Base-by-base conservation (phyloP, 2,329 filamentous ascomycete species). In the Aspergillus costaricaensis region DNA sequence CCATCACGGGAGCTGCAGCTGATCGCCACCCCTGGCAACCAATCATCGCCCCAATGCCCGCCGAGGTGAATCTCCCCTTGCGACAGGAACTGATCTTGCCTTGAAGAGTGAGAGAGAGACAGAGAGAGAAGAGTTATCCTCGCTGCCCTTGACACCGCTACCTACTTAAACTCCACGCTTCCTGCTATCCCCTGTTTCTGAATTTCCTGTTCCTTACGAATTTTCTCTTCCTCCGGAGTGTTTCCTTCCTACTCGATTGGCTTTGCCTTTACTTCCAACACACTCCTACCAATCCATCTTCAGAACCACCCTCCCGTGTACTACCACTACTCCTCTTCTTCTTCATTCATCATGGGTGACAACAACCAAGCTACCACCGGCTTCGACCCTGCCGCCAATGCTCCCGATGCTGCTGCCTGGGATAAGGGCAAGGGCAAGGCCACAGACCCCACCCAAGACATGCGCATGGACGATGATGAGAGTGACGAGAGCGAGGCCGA, bases 341-440 rank as follows among this genome's bases (percentile, higher is more conserved):
- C 32, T 36, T 36, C 32, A 36, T 36, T 36, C 67, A 73, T 53
- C 57, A 78, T 77, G 76, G 70, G 72, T 68, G 74, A 74, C 65
- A 69, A 73, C 68, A 70, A 68, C 54, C 62, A 63, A 55, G 58
- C 65, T 21, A 67, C 67, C 50, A 63, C 69, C n/a, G 67, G 64
- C 67, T 69, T 69, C 61, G 68, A 76, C 66, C 72, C 84, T 64
- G 76, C 81, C 64, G 73, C 77, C 59, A 69, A 70, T 65, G 65
- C 70, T 50, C 63, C 72, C 59, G 72, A 74, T 58, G 71, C 69
- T 30, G 67, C 74, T 63, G 74, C 81, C 63, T 83, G 86, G 71
- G 80, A 82, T 77, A 96, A 96, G 85, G 91, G 91, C 79, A 96
- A 96, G 84, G 70, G 92, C 81, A 96, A 96, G 83, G 88, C 86